A percentile compares a stretch with the other conserved stretches of the same genome.
Evolutionary conservation across 495 filamentous ascomycete species (phyloP).

Genomic region (Tirmania nivea): DNA sequence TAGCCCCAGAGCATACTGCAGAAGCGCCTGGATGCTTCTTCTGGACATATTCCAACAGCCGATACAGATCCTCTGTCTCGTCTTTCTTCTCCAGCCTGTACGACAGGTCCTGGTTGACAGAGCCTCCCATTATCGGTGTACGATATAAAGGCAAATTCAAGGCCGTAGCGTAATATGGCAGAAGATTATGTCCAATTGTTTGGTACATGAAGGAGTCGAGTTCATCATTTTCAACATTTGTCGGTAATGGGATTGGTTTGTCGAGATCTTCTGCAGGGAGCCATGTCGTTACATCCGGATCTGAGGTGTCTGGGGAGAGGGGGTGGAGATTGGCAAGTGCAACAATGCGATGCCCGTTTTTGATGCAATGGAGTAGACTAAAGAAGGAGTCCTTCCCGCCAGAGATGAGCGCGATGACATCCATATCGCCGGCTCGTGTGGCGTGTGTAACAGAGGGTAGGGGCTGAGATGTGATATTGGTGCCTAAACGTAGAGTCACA

Average conservation of each 20-base stretch:
- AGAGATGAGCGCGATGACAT: slow-evolving; percentile 82
- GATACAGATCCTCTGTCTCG: slow-evolving; percentile 71
- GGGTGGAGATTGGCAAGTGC: slow-evolving; percentile 81
- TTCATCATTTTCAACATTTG: slow-evolving; percentile 20
- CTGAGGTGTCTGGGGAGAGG: slow-evolving; percentile 6
- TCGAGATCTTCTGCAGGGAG: not conserved
- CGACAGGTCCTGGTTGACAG: slow-evolving; percentile 39
- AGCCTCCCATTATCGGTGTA: slow-evolving; percentile 43
- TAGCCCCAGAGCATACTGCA: slow-evolving; percentile 74
- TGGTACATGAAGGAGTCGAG: slow-evolving; percentile 99
- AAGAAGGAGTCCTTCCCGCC: slow-evolving; percentile 95
- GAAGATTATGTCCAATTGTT: slow-evolving; percentile 71
- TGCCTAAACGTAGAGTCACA: no score
- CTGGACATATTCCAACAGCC: slow-evolving; percentile 43
- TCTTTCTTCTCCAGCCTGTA: slow-evolving; percentile 32
- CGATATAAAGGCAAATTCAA: slow-evolving; percentile 64
- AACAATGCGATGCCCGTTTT: slow-evolving; percentile 65
- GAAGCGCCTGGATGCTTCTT: slow-evolving; percentile 49
- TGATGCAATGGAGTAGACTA: slow-evolving; percentile 71
- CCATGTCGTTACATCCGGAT: not conserved
- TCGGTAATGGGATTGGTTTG: not conserved
- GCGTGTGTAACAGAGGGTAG: no score
- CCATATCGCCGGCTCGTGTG: slow-evolving; percentile 1
- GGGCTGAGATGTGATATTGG: no score
- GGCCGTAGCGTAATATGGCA: slow-evolving; percentile 63